Evolutionary conservation across 2,329 filamentous ascomycete genomes (phyloP).

Genomic region (Nemania serpens): DNA sequence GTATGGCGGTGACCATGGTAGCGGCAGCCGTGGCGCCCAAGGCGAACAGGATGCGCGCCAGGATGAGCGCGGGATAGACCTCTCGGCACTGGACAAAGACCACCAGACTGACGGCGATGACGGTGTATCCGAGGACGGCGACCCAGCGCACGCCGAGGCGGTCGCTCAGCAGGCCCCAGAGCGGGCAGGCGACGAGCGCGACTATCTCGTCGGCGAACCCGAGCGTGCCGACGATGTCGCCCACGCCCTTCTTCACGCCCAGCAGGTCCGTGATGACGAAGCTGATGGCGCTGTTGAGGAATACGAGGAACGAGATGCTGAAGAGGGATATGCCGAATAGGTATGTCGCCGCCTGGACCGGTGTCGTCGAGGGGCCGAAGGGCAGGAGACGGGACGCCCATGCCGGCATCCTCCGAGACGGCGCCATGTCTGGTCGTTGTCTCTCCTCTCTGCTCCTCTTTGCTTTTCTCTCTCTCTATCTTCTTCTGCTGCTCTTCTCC

Average conservation of each 20-base stretch:
- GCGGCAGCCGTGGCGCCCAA: constrained; percentile 87
- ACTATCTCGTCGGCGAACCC: constrained; percentile 86
- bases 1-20: constrained; percentile 96
- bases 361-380: constrained; percentile 64
- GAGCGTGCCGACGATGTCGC: constrained; percentile 81
- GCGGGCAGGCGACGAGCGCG: constrained; percentile 77
- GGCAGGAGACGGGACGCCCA: constrained; percentile 51
- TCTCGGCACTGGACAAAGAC: constrained; percentile 79
- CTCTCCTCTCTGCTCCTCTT: background rate
- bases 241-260: constrained; percentile 72
- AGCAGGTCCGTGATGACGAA: constrained; percentile 86
- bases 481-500: background rate
- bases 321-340: constrained; percentile 82
- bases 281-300: constrained; percentile 81
- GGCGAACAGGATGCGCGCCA: constrained; percentile 86
- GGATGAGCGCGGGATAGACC: constrained; percentile 85
- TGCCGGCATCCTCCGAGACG: constrained; percentile 2
- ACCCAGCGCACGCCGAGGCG: constrained; percentile 75
- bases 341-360: constrained; percentile 71
- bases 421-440: constrained; percentile 16
- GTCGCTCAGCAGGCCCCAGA: constrained; percentile 80
- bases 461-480: background rate
- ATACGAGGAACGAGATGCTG: constrained; percentile 87
- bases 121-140: constrained; percentile 76
- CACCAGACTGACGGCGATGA: constrained; percentile 78